Conservation (phyloP, 1,139 yeast species). For the Suhomyces taliae region DNA sequence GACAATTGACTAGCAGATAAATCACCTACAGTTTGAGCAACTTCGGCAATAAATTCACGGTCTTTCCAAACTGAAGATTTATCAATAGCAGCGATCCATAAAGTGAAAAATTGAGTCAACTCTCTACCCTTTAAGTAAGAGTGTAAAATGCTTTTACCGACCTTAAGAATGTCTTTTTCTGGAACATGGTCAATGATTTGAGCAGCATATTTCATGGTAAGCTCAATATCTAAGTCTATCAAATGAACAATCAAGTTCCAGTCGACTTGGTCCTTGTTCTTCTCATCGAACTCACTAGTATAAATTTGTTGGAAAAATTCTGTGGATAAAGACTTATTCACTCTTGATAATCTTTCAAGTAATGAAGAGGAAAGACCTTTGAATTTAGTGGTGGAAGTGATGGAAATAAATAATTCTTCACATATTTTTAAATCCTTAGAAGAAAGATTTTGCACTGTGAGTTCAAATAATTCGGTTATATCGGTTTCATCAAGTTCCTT, state of each 20-base stretch:
- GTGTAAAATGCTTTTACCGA: conserved; percentile 43
- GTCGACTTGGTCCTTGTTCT: conserved; percentile 19
- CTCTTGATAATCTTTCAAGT: conserved; percentile 33
- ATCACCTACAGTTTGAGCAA: conserved; percentile 40
- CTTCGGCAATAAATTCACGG: conserved; percentile 29
- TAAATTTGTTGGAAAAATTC: conserved; percentile 42
- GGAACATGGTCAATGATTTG: conserved; percentile 17
- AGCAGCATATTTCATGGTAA: conserved; percentile 44
- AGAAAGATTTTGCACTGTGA: conserved; percentile 26
- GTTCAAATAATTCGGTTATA: conserved; percentile 25
- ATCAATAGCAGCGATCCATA: conserved; percentile 45
- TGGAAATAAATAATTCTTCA: conserved; percentile 43
- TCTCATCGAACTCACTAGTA: conserved; percentile 24
- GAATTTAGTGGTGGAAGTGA: conserved; percentile 28
- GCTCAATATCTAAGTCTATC: conserved; percentile 50
- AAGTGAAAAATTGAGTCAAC: conserved; percentile 44
- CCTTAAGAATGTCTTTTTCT: conserved; percentile 10
- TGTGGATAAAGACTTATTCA: conserved; percentile 50
- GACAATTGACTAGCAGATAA: conserved; percentile 51
- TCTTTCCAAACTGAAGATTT: conserved; percentile 26
- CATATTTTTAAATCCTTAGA: conserved; percentile 31
- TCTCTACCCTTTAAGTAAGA: conserved; percentile 63
- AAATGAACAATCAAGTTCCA: conserved; percentile 50
- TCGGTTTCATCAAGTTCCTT: conserved; percentile 13
- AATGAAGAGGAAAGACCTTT: conserved; percentile 38